These are phyloP conservation scores for Gastrodia elata DNA, from an alignment of 106 monocot species.

Conservation along the genomic window DNA sequence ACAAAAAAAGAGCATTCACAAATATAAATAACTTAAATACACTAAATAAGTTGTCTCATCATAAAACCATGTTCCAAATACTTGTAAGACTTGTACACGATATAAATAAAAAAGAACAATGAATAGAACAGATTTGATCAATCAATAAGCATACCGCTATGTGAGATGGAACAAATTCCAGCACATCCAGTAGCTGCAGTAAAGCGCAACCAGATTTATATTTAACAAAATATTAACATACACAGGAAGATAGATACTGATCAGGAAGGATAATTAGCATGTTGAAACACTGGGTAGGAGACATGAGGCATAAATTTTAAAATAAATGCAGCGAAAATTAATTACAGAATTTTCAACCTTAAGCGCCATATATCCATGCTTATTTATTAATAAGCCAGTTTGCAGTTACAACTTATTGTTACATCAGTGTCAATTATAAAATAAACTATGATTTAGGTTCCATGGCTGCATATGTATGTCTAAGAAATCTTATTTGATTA, in stretches of 20 bases:
- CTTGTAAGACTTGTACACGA: not conserved
- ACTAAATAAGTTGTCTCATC: not conserved
- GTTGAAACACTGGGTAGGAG: not conserved
- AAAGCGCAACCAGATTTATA: conserved; percentile 6
- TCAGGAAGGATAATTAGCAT: not conserved
- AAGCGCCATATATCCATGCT: not conserved
- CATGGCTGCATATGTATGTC: not conserved
- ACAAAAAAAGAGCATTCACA: not conserved
- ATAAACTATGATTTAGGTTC: not conserved
- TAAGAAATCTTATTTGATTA: not conserved
- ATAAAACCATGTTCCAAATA: not conserved
- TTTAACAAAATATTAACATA: not conserved
- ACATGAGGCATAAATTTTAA: not conserved
- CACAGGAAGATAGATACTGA: not conserved
- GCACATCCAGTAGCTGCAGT: conserved; percentile 77
- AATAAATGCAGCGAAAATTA: not conserved
- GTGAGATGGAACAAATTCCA: conserved; percentile 89
- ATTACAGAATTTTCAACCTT: not conserved
- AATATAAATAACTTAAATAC: not conserved
- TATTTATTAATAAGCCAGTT: not conserved
- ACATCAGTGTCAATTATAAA: not conserved
- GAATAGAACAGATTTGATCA: not conserved
- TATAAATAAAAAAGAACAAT: conserved; percentile 1
- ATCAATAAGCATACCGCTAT: conserved; percentile 59
- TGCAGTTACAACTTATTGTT: not conserved